These are phyloP conservation scores for Fusarium drepaniforme DNA, from an alignment of 2,329 filamentous ascomycete genomes.

Conservation along the genomic window DNA sequence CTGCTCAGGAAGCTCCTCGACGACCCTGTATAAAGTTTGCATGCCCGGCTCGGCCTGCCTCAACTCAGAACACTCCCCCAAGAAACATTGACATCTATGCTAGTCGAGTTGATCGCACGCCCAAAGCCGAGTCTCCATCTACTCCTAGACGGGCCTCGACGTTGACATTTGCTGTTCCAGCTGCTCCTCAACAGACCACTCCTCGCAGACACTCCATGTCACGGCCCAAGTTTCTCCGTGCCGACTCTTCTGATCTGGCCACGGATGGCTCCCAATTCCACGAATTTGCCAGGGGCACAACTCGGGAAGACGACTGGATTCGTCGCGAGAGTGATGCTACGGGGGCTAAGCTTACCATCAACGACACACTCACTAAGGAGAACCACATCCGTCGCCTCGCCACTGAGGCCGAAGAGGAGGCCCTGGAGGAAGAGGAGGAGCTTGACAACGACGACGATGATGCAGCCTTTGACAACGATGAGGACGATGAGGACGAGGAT, in stretches of 20 bases:
- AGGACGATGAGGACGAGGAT: slow-evolving; percentile 57
- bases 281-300: slow-evolving; percentile 88
- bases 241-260: slow-evolving; percentile 62
- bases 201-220: slow-evolving; percentile 40
- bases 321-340: slow-evolving; percentile 73
- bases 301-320: slow-evolving; percentile 93
- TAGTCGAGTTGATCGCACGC: slow-evolving; percentile 18
- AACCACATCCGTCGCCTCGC: slow-evolving; percentile 87
- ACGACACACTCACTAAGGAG: slow-evolving; percentile 91
- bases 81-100: slow-evolving; percentile 30
- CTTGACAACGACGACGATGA: slow-evolving; percentile 58
- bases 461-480: slow-evolving; percentile 54
- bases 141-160: slow-evolving; percentile 48
- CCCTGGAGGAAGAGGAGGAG: slow-evolving; percentile 76
- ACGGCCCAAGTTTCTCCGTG: slow-evolving; percentile 62
- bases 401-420: slow-evolving; percentile 93
- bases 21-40: slow-evolving; percentile 82
- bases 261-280: slow-evolving; percentile 79
- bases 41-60: slow-evolving; percentile 69
- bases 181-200: slow-evolving; percentile 41
- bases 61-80: slow-evolving; percentile 55
- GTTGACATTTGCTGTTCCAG: slow-evolving; percentile 30
- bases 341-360: slow-evolving; percentile 82
- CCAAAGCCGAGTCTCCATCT: slow-evolving; percentile 44
- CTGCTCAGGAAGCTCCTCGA: slow-evolving; percentile 57